Evolutionary conservation across 805 yeast genomes (phyloP), one percentile per base, ranked within the genome.

Genomic region (Geotrichum ghanense): DNA sequence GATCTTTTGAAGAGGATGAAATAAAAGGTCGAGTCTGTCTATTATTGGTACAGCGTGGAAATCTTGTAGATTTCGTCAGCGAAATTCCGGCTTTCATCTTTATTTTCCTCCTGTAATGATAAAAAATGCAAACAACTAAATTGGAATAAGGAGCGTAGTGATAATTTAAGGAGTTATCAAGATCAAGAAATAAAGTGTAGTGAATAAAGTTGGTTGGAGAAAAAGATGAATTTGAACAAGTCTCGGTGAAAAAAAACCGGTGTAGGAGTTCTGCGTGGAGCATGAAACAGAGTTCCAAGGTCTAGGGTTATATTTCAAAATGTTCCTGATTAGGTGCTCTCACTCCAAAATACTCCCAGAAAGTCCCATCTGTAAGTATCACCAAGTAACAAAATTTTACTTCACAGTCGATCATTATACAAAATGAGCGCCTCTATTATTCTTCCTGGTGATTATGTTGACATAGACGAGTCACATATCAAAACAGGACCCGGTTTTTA

Each of bases 51-150:
- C 37, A 31, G 16, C 37, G 37, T n/a, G 37, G 37, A 6, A 31
- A 12, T n/a, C 37, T 31, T n/a, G 37, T 31, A 9, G 37, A 6
- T 12, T 31, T 31, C 17, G 37, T 16, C 14, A 31, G 16, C 37
- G 37, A 31, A 31, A 31, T 31, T 5, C 37, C 37, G 16, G 37
- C 37, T 31, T 31, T 31, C 37, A 31, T n/a, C n/a, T n/a, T n/a
- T n/a, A n/a, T n/a, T n/a, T n/a, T n/a, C n/a, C n/a, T n/a, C n/a
- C n/a, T n/a, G n/a, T n/a, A n/a, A n/a, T n/a, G n/a, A n/a, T n/a
- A n/a, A n/a, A n/a, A n/a, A n/a, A n/a, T n/a, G n/a, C n/a, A n/a
- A n/a, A n/a, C n/a, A n/a, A n/a, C n/a, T n/a, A n/a, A n/a, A n/a
- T n/a, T n/a, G n/a, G n/a, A n/a, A n/a, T n/a, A n/a, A n/a, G n/a